Evolutionary conservation across 495 filamentous ascomycete species (phyloP).

Genomic region (Hypoxylon fragiforme): DNA sequence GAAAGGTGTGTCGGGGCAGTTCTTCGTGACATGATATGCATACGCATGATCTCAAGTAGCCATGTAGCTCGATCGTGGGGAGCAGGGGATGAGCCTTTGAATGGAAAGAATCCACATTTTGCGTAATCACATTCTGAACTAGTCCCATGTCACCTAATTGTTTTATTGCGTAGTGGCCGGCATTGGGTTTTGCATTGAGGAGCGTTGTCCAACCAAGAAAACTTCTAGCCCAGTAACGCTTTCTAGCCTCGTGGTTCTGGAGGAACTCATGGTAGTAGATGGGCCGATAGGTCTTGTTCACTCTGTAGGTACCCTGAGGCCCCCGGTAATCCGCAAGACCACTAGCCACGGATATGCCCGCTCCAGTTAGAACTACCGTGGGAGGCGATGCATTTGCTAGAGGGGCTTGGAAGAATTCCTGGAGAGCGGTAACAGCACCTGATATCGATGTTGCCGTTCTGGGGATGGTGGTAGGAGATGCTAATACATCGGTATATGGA

Average conservation of each 20-base stretch:
- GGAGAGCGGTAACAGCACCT: slow-evolving; percentile 76
- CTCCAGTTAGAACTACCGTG: slow-evolving; percentile 81
- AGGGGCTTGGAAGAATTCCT: slow-evolving; percentile 68
- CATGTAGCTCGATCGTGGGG: slow-evolving; percentile 83
- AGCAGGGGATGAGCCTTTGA: slow-evolving; percentile 71
- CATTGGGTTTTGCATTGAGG: slow-evolving; percentile 75
- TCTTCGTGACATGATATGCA: slow-evolving; percentile 77
- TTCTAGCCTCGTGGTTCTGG: slow-evolving; percentile 78
- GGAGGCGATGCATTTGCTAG: slow-evolving; percentile 50
- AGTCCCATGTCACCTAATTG: slow-evolving; percentile 71
- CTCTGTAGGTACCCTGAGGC: slow-evolving; percentile 83
- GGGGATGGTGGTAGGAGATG: slow-evolving; percentile 77
- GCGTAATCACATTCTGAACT: slow-evolving; percentile 79
- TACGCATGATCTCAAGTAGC: slow-evolving; percentile 76
- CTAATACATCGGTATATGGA: slow-evolving; percentile 83
- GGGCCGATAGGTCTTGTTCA: slow-evolving; percentile 85
- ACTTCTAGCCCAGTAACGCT: slow-evolving; percentile 94
- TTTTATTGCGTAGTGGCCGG: slow-evolving; percentile 74
- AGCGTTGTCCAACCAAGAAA: slow-evolving; percentile 90
- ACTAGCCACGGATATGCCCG: slow-evolving; percentile 90
- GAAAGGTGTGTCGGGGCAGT: slow-evolving; percentile 71
- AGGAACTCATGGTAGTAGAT: slow-evolving; percentile 93
- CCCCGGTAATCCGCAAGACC: slow-evolving; percentile 94
- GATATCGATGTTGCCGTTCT: slow-evolving; percentile 64
- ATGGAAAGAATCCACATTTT: slow-evolving; percentile 97